Evolutionary conservation across 2,329 filamentous ascomycete genomes (phyloP), one percentile per base, ranked within the genome.

Genomic region (Colletotrichum magnum): DNA sequence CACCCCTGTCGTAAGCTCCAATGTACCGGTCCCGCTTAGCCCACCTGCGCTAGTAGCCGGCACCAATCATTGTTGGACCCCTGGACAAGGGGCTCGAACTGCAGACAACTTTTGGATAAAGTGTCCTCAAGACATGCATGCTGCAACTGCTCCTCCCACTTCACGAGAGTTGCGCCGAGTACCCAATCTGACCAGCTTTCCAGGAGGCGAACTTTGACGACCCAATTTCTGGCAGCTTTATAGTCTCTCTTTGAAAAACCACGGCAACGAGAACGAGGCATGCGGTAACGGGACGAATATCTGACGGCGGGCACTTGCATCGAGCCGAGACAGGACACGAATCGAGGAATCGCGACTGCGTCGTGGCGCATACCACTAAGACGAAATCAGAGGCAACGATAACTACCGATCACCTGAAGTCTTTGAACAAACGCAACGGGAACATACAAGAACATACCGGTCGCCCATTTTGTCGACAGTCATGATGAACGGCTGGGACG

Each of bases 401-500:
- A 15, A 52, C 15, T 13, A n/a, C 41, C n/a, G 2, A 10, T 39
- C 12, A 16, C 48, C 5, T 10, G 7, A 1, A 36, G 15, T 9
- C 5, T 18, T 5, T 5, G 54, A 57, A 47, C 2, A 15, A 3
- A 43, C 9, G 16, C 13, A 5, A 15, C 43, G 10, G 10, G 13
- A 24, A 5, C 32, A 13, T 51, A 45, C 13, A 43, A n/a, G 32
- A 57, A 18, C 6, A 48, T 7, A 36, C 45, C 45, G 45, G 18
- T 24, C 45, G n/a, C 4, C 21, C 5, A n/a, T 57, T 4, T 16
- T 10, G n/a, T 24, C 6, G 7, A 18, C 53, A 41, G 47, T 45
- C 45, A 75, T 53, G 48, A 96, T 97, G 94, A 93, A 96, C 87
- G 93, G 92, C 76, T 95, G 92, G 83, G 85, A 90, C 74, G 87